Conservation (phyloP, 768 basidiomycete genomes). For the Candolleomyces eurysporus region DNA sequence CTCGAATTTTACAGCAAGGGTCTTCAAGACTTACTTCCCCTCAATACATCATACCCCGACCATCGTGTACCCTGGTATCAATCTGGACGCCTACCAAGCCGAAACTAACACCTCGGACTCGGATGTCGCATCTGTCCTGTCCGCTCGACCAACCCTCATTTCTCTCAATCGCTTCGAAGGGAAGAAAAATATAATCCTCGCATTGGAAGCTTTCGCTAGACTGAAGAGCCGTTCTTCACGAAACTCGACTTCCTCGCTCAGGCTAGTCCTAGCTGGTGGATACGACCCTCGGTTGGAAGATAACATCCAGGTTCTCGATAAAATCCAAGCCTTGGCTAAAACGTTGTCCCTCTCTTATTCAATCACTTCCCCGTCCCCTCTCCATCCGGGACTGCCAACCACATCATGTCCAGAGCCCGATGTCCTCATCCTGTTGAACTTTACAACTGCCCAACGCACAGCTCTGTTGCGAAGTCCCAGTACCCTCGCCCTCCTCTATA, state of each 20-base stretch:
- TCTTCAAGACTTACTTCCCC: constrained; percentile 75
- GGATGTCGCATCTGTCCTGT: constrained; percentile 52
- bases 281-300: constrained; percentile 88
- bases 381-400: constrained; percentile 27
- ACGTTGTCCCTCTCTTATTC: constrained; percentile 55
- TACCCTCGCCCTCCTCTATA: constrained; percentile 83
- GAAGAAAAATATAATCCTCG: constrained; percentile 89
- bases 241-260: constrained; percentile 27
- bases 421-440: constrained; percentile 89
- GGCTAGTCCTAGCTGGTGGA: constrained; percentile 85
- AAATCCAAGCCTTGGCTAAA: constrained; percentile 59
- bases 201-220: constrained; percentile 72
- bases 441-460: constrained; percentile 80
- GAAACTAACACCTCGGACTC: constrained; percentile 40
- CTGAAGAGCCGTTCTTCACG: constrained; percentile 28
- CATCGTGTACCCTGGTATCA: constrained; percentile 97
- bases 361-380: constrained; percentile 49
- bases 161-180: constrained; percentile 94
- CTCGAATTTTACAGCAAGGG: constrained; percentile 82
- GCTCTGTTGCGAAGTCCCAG: constrained; percentile 67
- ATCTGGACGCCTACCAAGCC: constrained; percentile 67
- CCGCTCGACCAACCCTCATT: constrained; percentile 73
- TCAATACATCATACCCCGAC: constrained; percentile 59
- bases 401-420: constrained; percentile 53
- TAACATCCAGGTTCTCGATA: constrained; percentile 67